Evolutionary conservation across 345 rosid species (phyloP).

Genomic region (Gossypium turneri): DNA sequence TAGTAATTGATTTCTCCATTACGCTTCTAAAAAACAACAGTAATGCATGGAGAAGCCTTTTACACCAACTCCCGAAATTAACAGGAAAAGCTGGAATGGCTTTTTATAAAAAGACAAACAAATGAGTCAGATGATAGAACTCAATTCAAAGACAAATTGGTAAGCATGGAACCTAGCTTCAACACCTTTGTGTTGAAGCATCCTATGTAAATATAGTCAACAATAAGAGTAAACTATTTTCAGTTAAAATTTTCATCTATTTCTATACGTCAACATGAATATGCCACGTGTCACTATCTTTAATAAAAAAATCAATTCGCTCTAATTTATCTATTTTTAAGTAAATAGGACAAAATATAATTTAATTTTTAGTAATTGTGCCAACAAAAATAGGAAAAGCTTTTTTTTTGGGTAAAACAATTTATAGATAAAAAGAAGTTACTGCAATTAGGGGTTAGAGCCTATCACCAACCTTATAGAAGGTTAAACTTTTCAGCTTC

Average conservation of each 20-base stretch:
- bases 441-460: too few relatives aligned
- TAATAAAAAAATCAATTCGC: too few relatives aligned
- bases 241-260: fast-evolving
- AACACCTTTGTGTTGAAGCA: not conserved
- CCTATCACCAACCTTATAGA: too few relatives aligned
- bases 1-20: too few relatives aligned
- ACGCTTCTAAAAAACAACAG: too few relatives aligned
- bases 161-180: not conserved
- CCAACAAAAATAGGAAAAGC: not conserved
- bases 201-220: not conserved
- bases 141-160: not conserved
- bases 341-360: too few relatives aligned
- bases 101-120: not conserved
- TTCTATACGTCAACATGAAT: too few relatives aligned
- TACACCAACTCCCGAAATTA: not conserved
- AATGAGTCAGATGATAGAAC: not conserved
- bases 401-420: too few relatives aligned
- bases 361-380: not conserved
- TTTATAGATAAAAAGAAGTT: too few relatives aligned
- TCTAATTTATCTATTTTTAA: too few relatives aligned
- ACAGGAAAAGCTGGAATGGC: not conserved
- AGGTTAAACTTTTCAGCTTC: not conserved
- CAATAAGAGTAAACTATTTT: fast-evolving
- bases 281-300: too few relatives aligned
- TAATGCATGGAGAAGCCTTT: not conserved